phyloP scores from a whole-genome alignment of 2,329 filamentous ascomycete genomes.

The Aureobasidium sp. region DNA sequence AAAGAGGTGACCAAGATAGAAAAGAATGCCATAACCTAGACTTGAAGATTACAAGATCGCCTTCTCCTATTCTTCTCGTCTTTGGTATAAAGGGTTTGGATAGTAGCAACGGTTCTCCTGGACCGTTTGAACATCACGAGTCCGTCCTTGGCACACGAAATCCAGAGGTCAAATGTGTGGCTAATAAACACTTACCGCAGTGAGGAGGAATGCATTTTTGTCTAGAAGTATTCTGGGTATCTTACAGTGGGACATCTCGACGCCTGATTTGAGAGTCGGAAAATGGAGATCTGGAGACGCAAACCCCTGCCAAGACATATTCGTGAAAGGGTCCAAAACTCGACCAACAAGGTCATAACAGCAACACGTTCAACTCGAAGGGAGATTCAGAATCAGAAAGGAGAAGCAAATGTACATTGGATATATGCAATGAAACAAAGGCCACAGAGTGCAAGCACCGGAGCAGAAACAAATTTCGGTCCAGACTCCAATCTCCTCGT shows the following conservation, averaged over 20 bases:
- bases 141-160: background rate
- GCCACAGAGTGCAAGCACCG: background rate
- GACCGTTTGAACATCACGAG: background rate
- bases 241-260: too few relatives aligned
- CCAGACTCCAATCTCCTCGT: background rate
- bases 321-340: background rate
- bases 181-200: too few relatives aligned
- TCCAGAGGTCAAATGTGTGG: too few relatives aligned
- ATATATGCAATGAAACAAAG: conserved; percentile 7
- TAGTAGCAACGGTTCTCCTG: background rate
- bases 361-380: background rate
- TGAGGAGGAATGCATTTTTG: too few relatives aligned
- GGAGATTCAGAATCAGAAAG: background rate
- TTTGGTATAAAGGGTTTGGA: background rate
- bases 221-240: too few relatives aligned
- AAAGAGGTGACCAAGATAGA: too few relatives aligned
- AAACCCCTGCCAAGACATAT: background rate
- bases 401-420: conserved; percentile 4
- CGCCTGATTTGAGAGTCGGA: too few relatives aligned
- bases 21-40: background rate
- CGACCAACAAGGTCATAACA: background rate
- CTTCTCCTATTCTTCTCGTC: background rate
- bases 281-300: too few relatives aligned
- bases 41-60: background rate
- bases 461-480: background rate